Evolutionary conservation across 1,284 basidiomycete genomes (phyloP).

Genomic region (Ganoderma lingzhi): DNA sequence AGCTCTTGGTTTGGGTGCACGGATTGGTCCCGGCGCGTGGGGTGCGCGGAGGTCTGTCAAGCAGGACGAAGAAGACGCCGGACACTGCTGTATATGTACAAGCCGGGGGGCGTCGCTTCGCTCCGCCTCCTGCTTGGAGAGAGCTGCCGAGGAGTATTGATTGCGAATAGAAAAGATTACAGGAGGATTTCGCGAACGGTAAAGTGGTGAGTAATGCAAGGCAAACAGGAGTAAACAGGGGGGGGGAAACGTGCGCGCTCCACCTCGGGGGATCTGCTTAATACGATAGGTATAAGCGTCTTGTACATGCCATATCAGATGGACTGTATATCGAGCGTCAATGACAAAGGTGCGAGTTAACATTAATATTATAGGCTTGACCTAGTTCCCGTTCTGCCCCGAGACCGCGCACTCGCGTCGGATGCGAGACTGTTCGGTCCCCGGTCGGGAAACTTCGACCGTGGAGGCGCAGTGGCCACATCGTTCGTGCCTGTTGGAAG

Average conservation of each 20-base stretch:
- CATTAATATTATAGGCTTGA: background rate
- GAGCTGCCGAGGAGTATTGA: too few species aligned
- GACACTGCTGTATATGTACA: background rate
- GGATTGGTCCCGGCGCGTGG: background rate
- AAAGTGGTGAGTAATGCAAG: too few species aligned
- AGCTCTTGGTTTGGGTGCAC: background rate
- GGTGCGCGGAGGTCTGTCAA: background rate
- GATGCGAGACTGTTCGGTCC: background rate
- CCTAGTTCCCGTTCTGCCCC: background rate
- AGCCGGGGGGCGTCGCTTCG: too few species aligned
- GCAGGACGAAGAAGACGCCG: background rate
- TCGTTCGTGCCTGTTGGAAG: background rate
- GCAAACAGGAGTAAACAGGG: too few species aligned
- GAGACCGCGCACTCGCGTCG: background rate
- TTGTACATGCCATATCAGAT: background rate
- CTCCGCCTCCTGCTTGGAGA: too few species aligned
- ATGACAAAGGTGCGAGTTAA: background rate
- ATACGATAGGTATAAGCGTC: too few species aligned
- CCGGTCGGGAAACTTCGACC: background rate
- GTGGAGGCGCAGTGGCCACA: background rate
- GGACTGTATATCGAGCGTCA: slow-evolving; percentile 1
- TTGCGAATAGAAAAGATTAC: too few species aligned
- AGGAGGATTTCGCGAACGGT: too few species aligned
- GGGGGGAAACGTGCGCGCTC: too few species aligned
- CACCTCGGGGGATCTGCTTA: too few species aligned